Base-by-base conservation (phyloP, 78 protist genomes). In the Pigoraptor vietnamica region DNA sequence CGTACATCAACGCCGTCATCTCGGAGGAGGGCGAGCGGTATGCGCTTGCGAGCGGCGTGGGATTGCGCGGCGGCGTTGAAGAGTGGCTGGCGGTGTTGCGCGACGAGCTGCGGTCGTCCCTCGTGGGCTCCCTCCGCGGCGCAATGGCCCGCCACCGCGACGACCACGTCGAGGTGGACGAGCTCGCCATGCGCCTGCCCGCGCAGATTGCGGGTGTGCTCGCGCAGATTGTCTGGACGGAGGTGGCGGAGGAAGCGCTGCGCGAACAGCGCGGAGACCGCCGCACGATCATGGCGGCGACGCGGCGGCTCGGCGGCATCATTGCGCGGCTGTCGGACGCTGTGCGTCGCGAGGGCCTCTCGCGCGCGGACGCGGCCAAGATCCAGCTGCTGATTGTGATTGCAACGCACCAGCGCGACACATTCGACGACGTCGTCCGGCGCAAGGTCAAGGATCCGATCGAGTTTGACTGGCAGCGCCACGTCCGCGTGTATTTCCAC, bases 151-250 rank as follows among this genome's bases (percentile, higher is more conserved):
- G 14, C 29, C 14, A 48, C 67, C 67, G 67, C 67, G 67, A 48
- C 67, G 67, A 48, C 67, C 67, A 48, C 14, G 67, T 14, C 6
- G 67, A 48, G 29, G 67, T 48, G 92, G 37, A 56, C 39, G 96
- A 94, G 36, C 90, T 93, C 81, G 48, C 92, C 29, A 10, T 86
- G 38, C 1, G 39, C 34, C 95, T 55, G 94, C 94, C 95, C 29
- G 96, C 97, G 25, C 97, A 95, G 92, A 91, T 98, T 14, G 40
- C 94, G 32, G 90, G 96, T 40, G 38, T 96, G 33, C 95, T 93
- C 39, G 0, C 95, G 24, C 99, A 98, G 93, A 37, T 98, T 56
- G 0, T 25, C 81, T 98, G 99, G 99, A 98, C 99, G 0, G n/a
- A 0, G 23, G 94, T 92, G 32, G 89, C 82, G 35, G 94, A 95